phyloP scores from a whole-genome alignment of 73 alveolate genomes.

The Effrenium voratum region DNA sequence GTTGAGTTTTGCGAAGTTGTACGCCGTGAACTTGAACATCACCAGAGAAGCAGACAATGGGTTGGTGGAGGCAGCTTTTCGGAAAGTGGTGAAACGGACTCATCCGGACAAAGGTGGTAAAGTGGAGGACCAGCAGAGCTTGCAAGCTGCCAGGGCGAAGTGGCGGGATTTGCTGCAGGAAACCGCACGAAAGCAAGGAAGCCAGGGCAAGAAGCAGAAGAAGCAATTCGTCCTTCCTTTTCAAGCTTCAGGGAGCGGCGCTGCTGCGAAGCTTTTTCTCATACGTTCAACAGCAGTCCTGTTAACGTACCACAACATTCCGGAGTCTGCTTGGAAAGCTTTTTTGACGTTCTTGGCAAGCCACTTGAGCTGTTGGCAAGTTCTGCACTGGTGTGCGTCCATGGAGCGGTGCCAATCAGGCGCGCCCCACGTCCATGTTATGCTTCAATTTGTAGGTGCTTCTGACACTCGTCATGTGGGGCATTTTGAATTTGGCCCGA shows the following conservation, averaged over 20 bases:
- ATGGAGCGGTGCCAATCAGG: conserved; percentile 30
- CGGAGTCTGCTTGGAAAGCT: neutral
- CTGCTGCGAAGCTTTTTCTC: neutral
- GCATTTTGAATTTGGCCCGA: neutral
- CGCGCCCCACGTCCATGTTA: neutral
- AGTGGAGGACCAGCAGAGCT: neutral
- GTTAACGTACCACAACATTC: conserved; percentile 9
- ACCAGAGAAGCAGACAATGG: neutral
- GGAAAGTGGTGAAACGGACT: neutral
- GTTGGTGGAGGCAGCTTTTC: neutral
- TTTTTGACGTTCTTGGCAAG: neutral
- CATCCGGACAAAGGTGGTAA: neutral
- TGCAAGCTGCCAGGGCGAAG: neutral
- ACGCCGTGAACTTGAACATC: neutral
- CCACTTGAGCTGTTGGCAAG: neutral
- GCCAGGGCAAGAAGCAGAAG: neutral
- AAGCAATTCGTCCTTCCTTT: neutral
- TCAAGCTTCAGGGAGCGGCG: neutral
- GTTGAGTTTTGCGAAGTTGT: neutral
- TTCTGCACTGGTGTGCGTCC: conserved; percentile 7
- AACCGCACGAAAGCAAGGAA: neutral
- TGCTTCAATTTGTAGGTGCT: neutral
- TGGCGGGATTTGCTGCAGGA: neutral
- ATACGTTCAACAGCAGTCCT: conserved; percentile 16
- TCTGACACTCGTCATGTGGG: neutral